Evolutionary conservation across 2,329 filamentous ascomycete genomes (phyloP).

Genomic region (Domatiomyces globalis): DNA sequence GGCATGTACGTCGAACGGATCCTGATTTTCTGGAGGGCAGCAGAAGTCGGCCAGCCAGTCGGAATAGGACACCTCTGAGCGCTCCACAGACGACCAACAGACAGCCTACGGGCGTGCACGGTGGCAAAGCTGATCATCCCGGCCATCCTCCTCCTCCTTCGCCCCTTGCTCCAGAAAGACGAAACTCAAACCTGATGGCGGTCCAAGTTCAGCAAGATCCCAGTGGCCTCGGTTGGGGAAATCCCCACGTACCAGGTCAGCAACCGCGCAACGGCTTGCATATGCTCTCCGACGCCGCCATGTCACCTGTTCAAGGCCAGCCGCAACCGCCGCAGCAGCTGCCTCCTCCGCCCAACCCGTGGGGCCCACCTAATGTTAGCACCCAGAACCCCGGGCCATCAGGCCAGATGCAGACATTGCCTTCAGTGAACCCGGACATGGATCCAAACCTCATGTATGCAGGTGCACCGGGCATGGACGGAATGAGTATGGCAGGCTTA

Average conservation of each 20-base stretch:
- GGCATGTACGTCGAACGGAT: conserved; percentile 41
- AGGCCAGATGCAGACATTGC: not conserved
- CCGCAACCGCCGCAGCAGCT: conserved; percentile 12
- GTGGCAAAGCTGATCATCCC: not conserved
- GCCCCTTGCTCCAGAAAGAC: not conserved
- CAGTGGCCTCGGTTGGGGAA: conserved; percentile 6
- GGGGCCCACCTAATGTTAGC: not conserved
- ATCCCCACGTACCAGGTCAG: conserved; percentile 5
- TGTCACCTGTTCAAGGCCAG: conserved; percentile 10
- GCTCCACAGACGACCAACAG: not conserved
- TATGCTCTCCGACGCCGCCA: conserved; percentile 19
- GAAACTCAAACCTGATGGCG: not conserved
- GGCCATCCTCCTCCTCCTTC: not conserved
- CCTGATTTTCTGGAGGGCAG: conserved; percentile 7
- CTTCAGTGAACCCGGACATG: not conserved
- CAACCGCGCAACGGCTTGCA: conserved; percentile 14
- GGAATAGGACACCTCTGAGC: conserved; percentile 9
- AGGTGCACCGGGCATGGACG: not conserved
- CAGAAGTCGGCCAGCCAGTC: conserved; percentile 5
- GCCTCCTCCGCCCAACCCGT: conserved; percentile 6
- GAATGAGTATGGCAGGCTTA: not conserved
- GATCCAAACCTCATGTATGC: not conserved
- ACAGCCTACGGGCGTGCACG: not conserved
- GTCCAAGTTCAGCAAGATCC: conserved; percentile 11
- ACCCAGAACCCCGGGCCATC: not conserved